Conservation (phyloP, 2,329 filamentous ascomycete genomes). For the Tympanopsis confertula region DNA sequence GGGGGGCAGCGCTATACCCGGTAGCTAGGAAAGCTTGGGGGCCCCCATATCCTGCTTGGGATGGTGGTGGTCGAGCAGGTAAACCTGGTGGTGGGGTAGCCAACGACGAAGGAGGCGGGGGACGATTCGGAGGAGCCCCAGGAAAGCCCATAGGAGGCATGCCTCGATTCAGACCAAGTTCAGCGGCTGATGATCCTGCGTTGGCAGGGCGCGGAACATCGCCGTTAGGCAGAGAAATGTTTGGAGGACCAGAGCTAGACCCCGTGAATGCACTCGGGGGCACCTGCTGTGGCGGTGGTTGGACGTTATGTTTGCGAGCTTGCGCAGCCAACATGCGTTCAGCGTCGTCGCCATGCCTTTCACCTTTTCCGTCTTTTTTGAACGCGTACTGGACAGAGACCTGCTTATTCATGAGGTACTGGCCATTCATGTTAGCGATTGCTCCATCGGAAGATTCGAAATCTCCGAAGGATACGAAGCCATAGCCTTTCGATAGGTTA, state of each 20-base stretch:
- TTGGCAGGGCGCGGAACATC: too few relatives aligned
- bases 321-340: slow-evolving; percentile 85
- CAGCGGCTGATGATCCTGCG: too few relatives aligned
- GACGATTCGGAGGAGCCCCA: slow-evolving; percentile 16
- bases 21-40: slow-evolving; percentile 39
- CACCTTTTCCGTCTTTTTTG: slow-evolving; percentile 97
- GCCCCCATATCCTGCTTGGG: slow-evolving; percentile 56
- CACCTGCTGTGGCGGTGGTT: slow-evolving; percentile 66
- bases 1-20: slow-evolving; percentile 17
- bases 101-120: slow-evolving; percentile 41
- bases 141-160: slow-evolving; percentile 17
- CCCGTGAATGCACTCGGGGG: too few relatives aligned
- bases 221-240: background rate
- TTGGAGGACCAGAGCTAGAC: background rate
- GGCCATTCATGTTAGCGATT: slow-evolving; percentile 83
- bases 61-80: slow-evolving; percentile 60
- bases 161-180: slow-evolving; percentile 25
- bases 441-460: slow-evolving; percentile 92
- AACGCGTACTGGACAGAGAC: slow-evolving; percentile 95
- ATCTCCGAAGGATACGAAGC: slow-evolving; percentile 83
- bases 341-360: slow-evolving; percentile 86
- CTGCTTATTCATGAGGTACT: slow-evolving; percentile 95
- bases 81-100: slow-evolving; percentile 7
- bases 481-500: slow-evolving; percentile 86
- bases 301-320: slow-evolving; percentile 87